A percentile compares a stretch with the other conserved stretches of the same genome.
Evolutionary conservation across 371 early-diverging fungal species (phyloP).

Genomic region (Saksenaea oblongispora): DNA sequence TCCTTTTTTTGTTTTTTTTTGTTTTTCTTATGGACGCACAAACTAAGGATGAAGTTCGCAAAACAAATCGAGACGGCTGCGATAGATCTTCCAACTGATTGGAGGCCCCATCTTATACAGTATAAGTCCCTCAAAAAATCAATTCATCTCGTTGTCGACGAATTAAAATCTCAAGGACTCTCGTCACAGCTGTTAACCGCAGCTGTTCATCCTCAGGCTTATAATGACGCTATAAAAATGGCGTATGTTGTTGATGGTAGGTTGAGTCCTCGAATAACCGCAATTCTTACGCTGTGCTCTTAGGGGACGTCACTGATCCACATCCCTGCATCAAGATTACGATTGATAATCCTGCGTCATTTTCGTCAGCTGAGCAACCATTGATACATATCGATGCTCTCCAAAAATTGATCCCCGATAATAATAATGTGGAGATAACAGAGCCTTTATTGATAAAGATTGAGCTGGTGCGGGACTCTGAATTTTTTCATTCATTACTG

Average conservation of each 20-base stretch:
- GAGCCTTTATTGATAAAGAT: constrained; percentile 40
- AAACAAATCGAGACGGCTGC: constrained; percentile 65
- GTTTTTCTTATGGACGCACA: constrained; percentile 12
- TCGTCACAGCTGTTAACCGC: constrained; percentile 35
- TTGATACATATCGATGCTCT: neutral
- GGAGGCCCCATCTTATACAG: constrained; percentile 71
- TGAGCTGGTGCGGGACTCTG: constrained; percentile 55
- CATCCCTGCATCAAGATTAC: constrained; percentile 42
- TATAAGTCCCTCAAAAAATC: constrained; percentile 72
- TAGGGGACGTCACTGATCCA: constrained; percentile 35
- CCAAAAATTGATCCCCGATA: constrained; percentile 19
- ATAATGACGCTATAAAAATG: constrained; percentile 25
- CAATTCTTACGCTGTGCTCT: no score
- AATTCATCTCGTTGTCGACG: constrained; percentile 67
- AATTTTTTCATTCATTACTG: constrained; percentile 56
- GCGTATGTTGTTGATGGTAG: constrained; percentile 51
- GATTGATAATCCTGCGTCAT: constrained; percentile 20
- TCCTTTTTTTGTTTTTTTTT: constrained; percentile 6
- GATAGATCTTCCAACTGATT: constrained; percentile 62
- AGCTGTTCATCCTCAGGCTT: constrained; percentile 17
- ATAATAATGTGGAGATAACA: constrained; percentile 12
- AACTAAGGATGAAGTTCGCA: constrained; percentile 56
- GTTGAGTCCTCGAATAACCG: no score
- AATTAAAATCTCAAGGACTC: constrained; percentile 56
- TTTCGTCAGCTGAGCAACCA: neutral